Evolutionary conservation across 345 rosid genomes (phyloP).

Genomic region (Acer yangbiense): DNA sequence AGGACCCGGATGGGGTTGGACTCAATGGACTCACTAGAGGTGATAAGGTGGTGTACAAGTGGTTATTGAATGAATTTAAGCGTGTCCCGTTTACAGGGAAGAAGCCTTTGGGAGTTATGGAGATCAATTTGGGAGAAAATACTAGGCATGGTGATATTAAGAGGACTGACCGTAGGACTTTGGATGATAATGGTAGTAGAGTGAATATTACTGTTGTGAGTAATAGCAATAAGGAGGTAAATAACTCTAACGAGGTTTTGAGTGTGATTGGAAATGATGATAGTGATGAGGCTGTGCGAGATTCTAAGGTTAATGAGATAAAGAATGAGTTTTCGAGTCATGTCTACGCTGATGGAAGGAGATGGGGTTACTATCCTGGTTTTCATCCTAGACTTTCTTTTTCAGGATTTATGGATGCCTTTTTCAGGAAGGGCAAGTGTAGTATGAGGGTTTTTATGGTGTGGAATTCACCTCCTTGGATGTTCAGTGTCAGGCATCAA

Average conservation of each 20-base stretch:
- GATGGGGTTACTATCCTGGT: conserved; percentile 95
- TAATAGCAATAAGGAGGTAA: background rate
- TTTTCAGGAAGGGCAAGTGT: conserved; percentile 62
- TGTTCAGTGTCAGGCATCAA: conserved; percentile 85
- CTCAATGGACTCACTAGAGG: conserved; percentile 72
- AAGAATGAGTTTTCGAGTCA: conserved; percentile 50
- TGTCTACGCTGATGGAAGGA: conserved; percentile 81
- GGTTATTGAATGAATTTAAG: conserved; percentile 66
- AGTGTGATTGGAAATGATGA: conserved; percentile 1
- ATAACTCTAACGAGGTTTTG: background rate
- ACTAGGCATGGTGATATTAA: conserved; percentile 35
- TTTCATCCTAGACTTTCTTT: conserved; percentile 67
- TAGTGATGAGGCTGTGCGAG: background rate
- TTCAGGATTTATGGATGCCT: conserved; percentile 66
- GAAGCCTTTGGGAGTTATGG: conserved; percentile 58
- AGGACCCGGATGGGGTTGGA: conserved; percentile 90
- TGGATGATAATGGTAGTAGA: conserved; percentile 32
- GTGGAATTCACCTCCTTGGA: conserved; percentile 97
- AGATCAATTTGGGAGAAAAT: conserved; percentile 24
- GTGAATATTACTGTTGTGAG: conserved; percentile 8
- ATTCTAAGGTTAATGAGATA: conserved; percentile 27
- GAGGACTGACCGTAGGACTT: conserved; percentile 56
- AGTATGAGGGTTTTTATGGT: conserved; percentile 77
- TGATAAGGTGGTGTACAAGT: conserved; percentile 69
- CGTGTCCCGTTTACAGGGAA: conserved; percentile 60